A percentile compares a stretch with the other conserved stretches of the same genome.
phyloP scores from a whole-genome alignment of 495 filamentous ascomycete genomes.

The Echria macrotheca region DNA sequence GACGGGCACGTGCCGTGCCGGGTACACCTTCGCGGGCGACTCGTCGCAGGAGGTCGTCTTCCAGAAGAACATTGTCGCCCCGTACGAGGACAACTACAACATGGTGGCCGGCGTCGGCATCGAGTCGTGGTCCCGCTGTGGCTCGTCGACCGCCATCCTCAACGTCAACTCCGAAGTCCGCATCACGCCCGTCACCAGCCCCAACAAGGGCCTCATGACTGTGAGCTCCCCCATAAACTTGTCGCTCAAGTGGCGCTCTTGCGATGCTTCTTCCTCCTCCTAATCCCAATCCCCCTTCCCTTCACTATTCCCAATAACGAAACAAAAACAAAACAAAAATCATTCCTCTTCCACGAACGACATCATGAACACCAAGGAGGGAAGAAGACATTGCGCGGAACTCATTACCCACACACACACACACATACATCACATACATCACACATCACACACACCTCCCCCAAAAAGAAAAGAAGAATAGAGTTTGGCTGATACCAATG shows the following conservation, averaged over 20 bases:
- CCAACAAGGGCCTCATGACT: conserved; percentile 24
- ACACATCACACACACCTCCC: no score
- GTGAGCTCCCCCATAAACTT: conserved; percentile 19
- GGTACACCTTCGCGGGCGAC: conserved; percentile 29
- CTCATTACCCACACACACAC: neutral
- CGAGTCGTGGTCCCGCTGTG: conserved; percentile 29
- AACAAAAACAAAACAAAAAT: conserved; percentile 2
- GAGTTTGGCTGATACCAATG: conserved; percentile 12
- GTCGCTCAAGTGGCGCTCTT: conserved; percentile 16
- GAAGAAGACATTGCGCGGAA: neutral
- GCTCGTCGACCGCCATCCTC: conserved; percentile 24
- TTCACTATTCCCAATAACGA: neutral
- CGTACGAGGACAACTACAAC: conserved; percentile 31
- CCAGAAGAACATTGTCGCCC: conserved; percentile 27
- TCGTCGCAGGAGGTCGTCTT: conserved; percentile 28
- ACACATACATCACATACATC: no score
- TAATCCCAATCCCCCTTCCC: neutral
- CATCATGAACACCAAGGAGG: neutral
- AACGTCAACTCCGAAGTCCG: conserved; percentile 36
- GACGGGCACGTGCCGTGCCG: conserved; percentile 22
- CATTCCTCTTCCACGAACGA: no score
- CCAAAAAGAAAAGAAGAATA: no score
- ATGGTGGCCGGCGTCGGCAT: conserved; percentile 28
- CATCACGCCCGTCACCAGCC: conserved; percentile 25
- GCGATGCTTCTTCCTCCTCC: neutral